These are phyloP conservation scores for Limnanthes douglasii DNA, from an alignment of 345 rosid genomes.

Conservation along the genomic window DNA sequence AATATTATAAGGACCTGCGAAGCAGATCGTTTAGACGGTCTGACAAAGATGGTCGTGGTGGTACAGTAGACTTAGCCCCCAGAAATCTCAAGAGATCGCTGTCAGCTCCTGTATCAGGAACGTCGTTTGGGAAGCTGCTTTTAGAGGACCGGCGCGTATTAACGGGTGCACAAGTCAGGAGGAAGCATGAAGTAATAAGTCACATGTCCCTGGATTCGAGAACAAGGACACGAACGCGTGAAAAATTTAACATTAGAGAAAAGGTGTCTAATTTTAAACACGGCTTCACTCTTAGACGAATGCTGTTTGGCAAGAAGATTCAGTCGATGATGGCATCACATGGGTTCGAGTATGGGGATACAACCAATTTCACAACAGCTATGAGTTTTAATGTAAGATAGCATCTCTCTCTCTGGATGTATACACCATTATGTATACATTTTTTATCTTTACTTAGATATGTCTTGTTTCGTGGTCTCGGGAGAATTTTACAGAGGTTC, in stretches of 20 bases:
- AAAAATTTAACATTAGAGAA: slow-evolving; percentile 52
- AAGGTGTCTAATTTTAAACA: slow-evolving; percentile 62
- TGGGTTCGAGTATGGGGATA: slow-evolving; percentile 22
- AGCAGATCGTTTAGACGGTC: slow-evolving; percentile 36
- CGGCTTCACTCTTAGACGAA: slow-evolving; percentile 44
- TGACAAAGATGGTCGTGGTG: slow-evolving; percentile 15
- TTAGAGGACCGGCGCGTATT: slow-evolving; percentile 64
- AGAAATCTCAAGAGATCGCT: slow-evolving; percentile 64
- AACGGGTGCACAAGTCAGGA: slow-evolving; percentile 71
- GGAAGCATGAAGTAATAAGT: slow-evolving; percentile 66
- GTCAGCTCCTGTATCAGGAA: slow-evolving; percentile 77
- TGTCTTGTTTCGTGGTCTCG: slow-evolving; percentile 8
- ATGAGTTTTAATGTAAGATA: slow-evolving; percentile 37
- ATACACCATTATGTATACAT: neutral
- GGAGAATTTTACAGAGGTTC: slow-evolving; percentile 93
- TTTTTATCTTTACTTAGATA: neutral
- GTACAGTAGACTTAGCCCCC: slow-evolving; percentile 33
- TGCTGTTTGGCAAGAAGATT: slow-evolving; percentile 57
- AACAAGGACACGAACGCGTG: slow-evolving; percentile 14
- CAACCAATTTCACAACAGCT: slow-evolving; percentile 49
- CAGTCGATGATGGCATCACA: slow-evolving; percentile 44
- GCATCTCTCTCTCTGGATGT: slow-evolving; percentile 1
- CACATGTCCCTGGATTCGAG: no score
- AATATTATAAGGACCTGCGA: slow-evolving; percentile 21
- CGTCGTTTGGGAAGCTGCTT: slow-evolving; percentile 84